Conservation (phyloP, 1,139 yeast genomes). For the Sugiyamaella neomexicana region DNA sequence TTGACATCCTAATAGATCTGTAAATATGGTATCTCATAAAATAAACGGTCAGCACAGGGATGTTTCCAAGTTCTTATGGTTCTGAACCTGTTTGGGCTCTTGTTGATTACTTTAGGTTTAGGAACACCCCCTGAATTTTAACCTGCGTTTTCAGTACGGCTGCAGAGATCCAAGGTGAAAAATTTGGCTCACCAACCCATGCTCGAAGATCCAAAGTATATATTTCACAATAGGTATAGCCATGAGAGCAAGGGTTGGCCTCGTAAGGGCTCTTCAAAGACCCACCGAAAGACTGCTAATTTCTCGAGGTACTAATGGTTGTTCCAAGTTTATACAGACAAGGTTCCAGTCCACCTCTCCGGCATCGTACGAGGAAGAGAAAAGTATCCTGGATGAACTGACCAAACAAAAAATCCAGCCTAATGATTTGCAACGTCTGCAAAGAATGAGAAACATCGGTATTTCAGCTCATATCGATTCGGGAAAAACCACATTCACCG, state of each 20-base stretch:
- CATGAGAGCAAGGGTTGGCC: slow-evolving; percentile 12
- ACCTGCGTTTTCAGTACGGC: background rate
- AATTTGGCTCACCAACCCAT: slow-evolving; percentile 2
- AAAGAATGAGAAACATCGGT: slow-evolving; percentile 86
- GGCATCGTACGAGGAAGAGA: slow-evolving; percentile 39
- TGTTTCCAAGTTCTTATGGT: background rate
- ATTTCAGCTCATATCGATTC: slow-evolving; percentile 97
- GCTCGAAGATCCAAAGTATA: background rate
- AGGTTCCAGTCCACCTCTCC: slow-evolving; percentile 7
- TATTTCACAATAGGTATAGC: background rate
- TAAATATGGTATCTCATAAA: background rate
- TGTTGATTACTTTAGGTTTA: background rate
- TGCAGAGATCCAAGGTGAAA: background rate
- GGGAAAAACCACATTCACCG: slow-evolving; percentile 96
- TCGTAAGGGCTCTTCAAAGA: background rate
- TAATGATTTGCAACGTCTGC: slow-evolving; percentile 56
- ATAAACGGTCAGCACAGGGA: no score
- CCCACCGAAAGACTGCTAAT: background rate
- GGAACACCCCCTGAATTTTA: slow-evolving; percentile 1
- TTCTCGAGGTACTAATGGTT: background rate
- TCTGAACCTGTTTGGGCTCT: background rate
- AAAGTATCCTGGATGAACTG: slow-evolving; percentile 43
- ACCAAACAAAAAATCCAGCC: slow-evolving; percentile 49
- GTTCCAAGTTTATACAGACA: background rate
- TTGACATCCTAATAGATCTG: background rate